Evolutionary conservation across 1,284 basidiomycete species (phyloP), one percentile per base, ranked within the genome.

Genomic region (Bjerkandera adusta): DNA sequence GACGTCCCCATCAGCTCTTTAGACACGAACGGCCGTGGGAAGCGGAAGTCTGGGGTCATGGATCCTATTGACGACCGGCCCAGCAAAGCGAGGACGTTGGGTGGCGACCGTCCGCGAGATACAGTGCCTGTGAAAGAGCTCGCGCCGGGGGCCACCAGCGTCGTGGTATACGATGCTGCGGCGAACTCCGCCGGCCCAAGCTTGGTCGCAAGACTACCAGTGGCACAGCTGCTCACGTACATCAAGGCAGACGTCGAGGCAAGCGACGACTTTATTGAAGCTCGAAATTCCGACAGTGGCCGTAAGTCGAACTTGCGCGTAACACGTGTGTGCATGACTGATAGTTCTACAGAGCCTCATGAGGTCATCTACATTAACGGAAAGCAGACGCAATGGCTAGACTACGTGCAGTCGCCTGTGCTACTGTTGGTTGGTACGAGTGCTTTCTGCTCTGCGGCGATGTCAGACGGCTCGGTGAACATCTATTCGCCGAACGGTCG

Each of bases 401-500:
- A 97, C 65, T 97, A 89, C 65, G 60, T 93, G 6, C 80, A 89
- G 1, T 79, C 78, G 0, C 83, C 85, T 5, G 81, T 81, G 4
- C 62, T 95, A 4, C 70, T 75, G 0, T 63, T 91, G 25, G 81
- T 81, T 1, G 81, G 83, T 0, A 87, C 89, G 0, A 61, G 66
- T 2, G 60, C 61, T 2, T 92, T 92, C 61, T 84, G 83, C 52
- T 93, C 90, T 2, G 86, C 79, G 2, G 88, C 81, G 0, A 75
- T 81, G 67, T 76, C 84, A 52, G 91, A 96, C 61, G 89, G 89
- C 0, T 76, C 76, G 3, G 67, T 97, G 15, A 78, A 77, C 53
- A 77, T 93, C 3, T 96, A 95, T 64, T 87, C 90, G 2, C 75
- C 76, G 38, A 82, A 81, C 0, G 94, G 93, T 5, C 67, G 92